Evolutionary conservation across 495 filamentous ascomycete genomes (phyloP), one percentile per base, ranked within the genome.

Genomic region (Aspergillus taichungensis): DNA sequence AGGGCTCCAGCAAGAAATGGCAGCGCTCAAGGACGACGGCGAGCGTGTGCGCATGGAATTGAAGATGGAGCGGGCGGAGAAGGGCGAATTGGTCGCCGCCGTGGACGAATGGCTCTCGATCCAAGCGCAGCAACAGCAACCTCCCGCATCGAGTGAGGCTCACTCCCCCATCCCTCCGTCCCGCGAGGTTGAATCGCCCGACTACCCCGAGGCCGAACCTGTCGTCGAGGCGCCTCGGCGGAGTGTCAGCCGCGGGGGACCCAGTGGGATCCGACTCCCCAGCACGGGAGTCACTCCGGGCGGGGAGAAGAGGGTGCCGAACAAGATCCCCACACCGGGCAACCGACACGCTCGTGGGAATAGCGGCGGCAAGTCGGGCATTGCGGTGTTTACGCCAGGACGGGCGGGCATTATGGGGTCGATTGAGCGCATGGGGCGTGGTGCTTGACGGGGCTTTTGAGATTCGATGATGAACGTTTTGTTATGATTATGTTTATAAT

Each of bases 41-140:
- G 73, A 74, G 6, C 73, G 77, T 9, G 67, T 94, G 6, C 68
- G 80, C 13, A 55, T 65, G 13, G 73, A 87, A 28, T 56, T 77
- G 12, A 80, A 92, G 57, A 70, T 76, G 29, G 94, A 96, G 64
- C 75, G 91, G 3, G 74, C 85, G 13, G 92, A 98, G 67, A 98
- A 95, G 64, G 88, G 88, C 31, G 89, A 95, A 53, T 72, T 98
- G 36, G 89, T 98, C n/a, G 77, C 80, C 37, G 82, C 88, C 0
- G 89, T 92, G 1, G 92, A 97, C 56, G 89, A 96, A 78, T 97
- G 82, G 84, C 80, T 82, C 53, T 63, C 69, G 13, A 71, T 80
- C 44, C 72, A 24, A 24, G 18, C 18, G 18, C 18, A 76, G 49
- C 67, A 69, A 33, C 52, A 46, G 31, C 62, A 63, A 42, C 48